These are phyloP conservation scores for Hemisphaericaspora nanyangensis DNA, from an alignment of 805 yeast species.

Conservation along the genomic window DNA sequence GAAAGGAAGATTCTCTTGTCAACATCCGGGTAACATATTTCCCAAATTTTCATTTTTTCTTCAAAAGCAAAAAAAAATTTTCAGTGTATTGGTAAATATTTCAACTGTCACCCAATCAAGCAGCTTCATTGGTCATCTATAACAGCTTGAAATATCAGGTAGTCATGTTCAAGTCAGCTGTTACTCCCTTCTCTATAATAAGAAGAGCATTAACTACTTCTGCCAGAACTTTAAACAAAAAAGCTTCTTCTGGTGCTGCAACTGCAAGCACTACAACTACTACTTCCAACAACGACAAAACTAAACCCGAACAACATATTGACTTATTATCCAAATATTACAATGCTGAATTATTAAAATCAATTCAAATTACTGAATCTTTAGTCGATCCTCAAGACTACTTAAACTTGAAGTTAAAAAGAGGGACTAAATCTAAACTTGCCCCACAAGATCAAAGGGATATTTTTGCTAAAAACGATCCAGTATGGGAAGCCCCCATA, in stretches of 20 bases:
- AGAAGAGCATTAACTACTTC: constrained; percentile 4
- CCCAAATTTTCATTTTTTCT: no score
- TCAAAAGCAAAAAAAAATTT: no score
- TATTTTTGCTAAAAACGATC: constrained; percentile 65
- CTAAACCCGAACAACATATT: constrained; percentile 37
- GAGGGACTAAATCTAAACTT: constrained; percentile 42
- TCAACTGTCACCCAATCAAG: no score
- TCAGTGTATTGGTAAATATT: no score
- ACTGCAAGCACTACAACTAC: background rate
- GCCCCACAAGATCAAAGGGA: constrained; percentile 59
- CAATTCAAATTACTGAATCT: constrained; percentile 78
- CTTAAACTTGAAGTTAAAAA: constrained; percentile 31
- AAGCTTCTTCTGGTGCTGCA: background rate
- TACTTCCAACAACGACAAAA: background rate
- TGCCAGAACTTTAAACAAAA: background rate
- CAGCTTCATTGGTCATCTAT: no score
- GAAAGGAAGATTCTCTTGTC: no score
- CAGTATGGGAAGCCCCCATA: constrained; percentile 68
- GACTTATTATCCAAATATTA: constrained; percentile 69
- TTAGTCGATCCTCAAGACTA: constrained; percentile 64
- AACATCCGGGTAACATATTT: no score
- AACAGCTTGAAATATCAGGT: no score
- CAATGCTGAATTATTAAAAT: constrained; percentile 74
- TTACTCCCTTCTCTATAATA: constrained; percentile 1
- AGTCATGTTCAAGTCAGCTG: background rate